Conservation (phyloP, 2,329 filamentous ascomycete species). For the Arthroderma sp. region DNA sequence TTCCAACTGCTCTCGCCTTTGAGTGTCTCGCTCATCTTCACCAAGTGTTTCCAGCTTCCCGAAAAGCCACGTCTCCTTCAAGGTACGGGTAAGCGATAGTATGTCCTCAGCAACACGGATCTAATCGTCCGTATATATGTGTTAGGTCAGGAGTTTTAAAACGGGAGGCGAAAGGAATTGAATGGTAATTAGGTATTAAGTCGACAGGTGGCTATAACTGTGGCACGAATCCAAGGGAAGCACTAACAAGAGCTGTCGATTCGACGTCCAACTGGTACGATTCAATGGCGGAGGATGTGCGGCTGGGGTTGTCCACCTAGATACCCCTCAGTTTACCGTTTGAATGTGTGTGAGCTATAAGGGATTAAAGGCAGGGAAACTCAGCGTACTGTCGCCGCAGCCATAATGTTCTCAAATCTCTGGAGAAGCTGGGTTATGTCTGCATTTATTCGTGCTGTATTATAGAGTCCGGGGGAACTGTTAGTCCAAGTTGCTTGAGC, state of each 20-base stretch:
- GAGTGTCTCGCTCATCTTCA: constrained; percentile 29
- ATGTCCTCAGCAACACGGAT: constrained; percentile 52
- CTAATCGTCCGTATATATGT: constrained; percentile 22
- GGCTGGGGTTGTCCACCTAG: constrained; percentile 40
- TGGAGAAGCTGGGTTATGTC: constrained; percentile 38
- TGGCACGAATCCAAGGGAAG: not conserved
- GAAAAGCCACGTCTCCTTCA: constrained; percentile 58
- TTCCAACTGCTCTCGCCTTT: constrained; percentile 36
- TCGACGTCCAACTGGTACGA: constrained; percentile 49
- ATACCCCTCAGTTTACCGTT: constrained; percentile 1
- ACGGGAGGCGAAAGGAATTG: not conserved
- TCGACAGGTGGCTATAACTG: not conserved
- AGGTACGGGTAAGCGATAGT: constrained; percentile 46
- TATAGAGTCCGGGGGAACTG: not conserved
- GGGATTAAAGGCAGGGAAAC: not conserved
- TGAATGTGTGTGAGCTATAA: not conserved
- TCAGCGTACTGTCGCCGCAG: constrained; percentile 38
- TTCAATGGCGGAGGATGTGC: constrained; percentile 45
- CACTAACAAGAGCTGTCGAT: constrained; percentile 44
- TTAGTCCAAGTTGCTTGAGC: not conserved
- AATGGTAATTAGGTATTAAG: not conserved
- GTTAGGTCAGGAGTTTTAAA: not conserved
- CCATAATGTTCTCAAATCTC: constrained; percentile 45
- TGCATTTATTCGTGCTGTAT: constrained; percentile 33
- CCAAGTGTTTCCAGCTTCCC: constrained; percentile 50